Evolutionary conservation across 192 early-diverging fungal species (phyloP).

Genomic region (Mortierella hygrophila): DNA sequence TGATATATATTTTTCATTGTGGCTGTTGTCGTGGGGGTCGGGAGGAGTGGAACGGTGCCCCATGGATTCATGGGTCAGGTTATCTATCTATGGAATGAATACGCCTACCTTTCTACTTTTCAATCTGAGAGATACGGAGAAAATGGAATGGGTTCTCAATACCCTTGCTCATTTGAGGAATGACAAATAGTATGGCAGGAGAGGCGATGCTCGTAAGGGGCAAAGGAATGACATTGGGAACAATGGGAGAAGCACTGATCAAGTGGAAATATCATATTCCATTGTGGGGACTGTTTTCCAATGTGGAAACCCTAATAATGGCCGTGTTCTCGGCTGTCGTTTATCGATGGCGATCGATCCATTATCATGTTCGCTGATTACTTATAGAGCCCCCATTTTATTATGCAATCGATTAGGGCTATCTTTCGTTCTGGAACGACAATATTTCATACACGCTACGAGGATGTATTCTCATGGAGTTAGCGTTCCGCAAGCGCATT

Average conservation of each 20-base stretch:
- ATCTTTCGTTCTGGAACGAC: conserved; percentile 99
- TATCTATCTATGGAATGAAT: background rate
- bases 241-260: background rate
- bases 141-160: background rate
- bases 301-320: background rate
- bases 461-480: conserved; percentile 96
- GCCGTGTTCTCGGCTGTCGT: background rate
- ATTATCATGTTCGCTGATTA: background rate
- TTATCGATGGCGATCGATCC: background rate
- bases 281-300: background rate
- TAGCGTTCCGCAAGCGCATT: conserved; percentile 93
- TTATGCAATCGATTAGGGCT: conserved; percentile 71
- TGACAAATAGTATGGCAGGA: background rate
- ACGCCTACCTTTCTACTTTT: background rate
- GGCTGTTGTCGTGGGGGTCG: background rate
- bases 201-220: background rate
- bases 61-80: background rate
- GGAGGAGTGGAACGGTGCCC: no score
- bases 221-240: background rate
- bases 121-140: background rate
- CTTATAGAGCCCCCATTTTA: background rate
- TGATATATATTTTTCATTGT: background rate
- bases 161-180: background rate
- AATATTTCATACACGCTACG: conserved; percentile 96
- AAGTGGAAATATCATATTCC: background rate